Evolutionary conservation across 306 rosid genomes (phyloP), one percentile per base, ranked within the genome.

Genomic region (Amphicarpaea edgeworthii): DNA sequence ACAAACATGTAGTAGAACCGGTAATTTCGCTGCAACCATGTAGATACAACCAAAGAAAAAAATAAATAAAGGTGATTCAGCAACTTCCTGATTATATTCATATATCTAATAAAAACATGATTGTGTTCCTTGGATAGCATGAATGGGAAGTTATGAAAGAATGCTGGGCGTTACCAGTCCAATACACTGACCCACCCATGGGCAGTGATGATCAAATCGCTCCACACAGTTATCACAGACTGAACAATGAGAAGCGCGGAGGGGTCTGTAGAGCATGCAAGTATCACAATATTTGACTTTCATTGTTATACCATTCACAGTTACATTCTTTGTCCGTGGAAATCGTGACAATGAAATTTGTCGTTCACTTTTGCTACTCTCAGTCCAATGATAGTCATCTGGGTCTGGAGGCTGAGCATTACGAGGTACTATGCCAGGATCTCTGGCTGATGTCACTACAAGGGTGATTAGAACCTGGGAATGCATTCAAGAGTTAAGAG

Each of bases 141-240:
- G 11, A 37, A 17, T 53, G 24, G 23, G 1, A 46, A 17, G 45
- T 7, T 46, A 12, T 37, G 50, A 74, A 70, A 70, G 79, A 75
- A 81, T 15, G n/a, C n/a, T n/a, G 47, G 30, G 10, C 66, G 45
- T 85, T 82, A 92, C 97, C 91, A 82, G 45, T 72, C 96, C 97
- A 79, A 92, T 92, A 69, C 97, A 92, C 81, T 92, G 97, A 21
- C 96, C 96, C 61, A 92, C 90, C 96, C 96, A 92, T 60, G 97
- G 97, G 82, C 97, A 92, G 85, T 92, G 97, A 80, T 92, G 97
- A 87, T 92, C 97, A 82, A 90, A 92, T 41, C 90, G 87, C 86
- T 88, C 89, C 28, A 91, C 95, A 2, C 97, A 91, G 65, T 91
- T 91, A 75, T 91, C 89, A 65, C 96, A 92, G 41, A 90, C 84